Conservation (phyloP, 495 filamentous ascomycete species). For the Terfezia claveryi region DNA sequence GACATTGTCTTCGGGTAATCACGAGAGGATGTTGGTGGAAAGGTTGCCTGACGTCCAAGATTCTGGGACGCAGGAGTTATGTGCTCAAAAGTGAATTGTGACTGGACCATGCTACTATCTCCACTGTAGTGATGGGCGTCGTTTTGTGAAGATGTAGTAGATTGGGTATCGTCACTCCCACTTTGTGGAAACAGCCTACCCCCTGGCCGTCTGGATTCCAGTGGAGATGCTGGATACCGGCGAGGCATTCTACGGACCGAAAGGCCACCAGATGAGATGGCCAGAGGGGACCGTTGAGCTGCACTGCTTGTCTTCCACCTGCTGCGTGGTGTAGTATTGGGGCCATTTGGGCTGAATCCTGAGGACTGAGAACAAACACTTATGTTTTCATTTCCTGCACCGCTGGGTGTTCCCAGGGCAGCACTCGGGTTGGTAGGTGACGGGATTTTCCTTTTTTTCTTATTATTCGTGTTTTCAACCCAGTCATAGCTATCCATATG, state of each 20-base stretch:
- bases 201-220: neutral
- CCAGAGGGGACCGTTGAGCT: constrained; percentile 16
- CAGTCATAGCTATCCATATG: constrained; percentile 74
- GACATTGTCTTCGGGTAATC: constrained; percentile 15
- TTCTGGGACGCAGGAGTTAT: constrained; percentile 16
- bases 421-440: constrained; percentile 32
- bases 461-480: constrained; percentile 97
- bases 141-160: neutral
- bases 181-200: neutral
- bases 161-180: neutral
- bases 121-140: neutral
- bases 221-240: constrained; percentile 14
- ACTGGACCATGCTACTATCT: neutral
- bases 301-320: constrained; percentile 17
- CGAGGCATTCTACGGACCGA: constrained; percentile 9
- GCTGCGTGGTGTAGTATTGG: constrained; percentile 11
- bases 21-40: constrained; percentile 2
- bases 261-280: constrained; percentile 2
- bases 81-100: constrained; percentile 18
- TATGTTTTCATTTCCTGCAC: constrained; percentile 27
- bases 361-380: constrained; percentile 6
- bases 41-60: constrained; percentile 3
- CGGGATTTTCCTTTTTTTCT: constrained; percentile 97
- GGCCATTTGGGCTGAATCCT: constrained; percentile 15
- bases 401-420: constrained; percentile 18